These are phyloP conservation scores for Tardiomyces digboiensis DNA, from an alignment of 1,139 yeast species.

Conservation along the genomic window DNA sequence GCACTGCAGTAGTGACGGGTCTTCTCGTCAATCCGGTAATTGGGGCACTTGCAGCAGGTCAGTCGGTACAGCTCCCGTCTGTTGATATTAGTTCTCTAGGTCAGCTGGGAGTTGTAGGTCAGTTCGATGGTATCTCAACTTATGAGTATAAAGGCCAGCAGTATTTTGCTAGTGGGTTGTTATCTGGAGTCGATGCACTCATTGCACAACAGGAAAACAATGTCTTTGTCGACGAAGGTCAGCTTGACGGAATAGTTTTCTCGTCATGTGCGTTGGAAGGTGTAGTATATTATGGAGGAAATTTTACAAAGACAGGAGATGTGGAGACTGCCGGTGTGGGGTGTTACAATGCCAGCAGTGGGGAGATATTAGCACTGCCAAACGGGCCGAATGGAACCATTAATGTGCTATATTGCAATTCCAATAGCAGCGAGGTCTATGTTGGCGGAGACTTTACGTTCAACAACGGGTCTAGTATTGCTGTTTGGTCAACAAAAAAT, in stretches of 20 bases:
- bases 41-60: background rate
- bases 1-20: background rate
- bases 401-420: conserved; percentile 40
- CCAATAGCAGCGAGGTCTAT: conserved; percentile 44
- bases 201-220: conserved; percentile 16
- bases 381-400: conserved; percentile 40
- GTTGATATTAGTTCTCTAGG: conserved; percentile 24
- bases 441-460: conserved; percentile 73
- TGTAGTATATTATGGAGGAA: conserved; percentile 37
- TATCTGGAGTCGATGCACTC: conserved; percentile 9
- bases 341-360: conserved; percentile 40
- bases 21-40: background rate
- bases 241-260: conserved; percentile 22
- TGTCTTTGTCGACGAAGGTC: conserved; percentile 10
- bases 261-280: conserved; percentile 32
- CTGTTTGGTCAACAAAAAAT: conserved; percentile 49
- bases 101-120: conserved; percentile 53
- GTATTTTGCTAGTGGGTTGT: conserved; percentile 9
- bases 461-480: conserved; percentile 50
- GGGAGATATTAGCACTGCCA: conserved; percentile 34
- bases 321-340: conserved; percentile 39
- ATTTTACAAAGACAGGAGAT: conserved; percentile 20
- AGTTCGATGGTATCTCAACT: conserved; percentile 49
- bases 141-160: conserved; percentile 46
- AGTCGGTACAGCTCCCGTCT: conserved; percentile 18